phyloP scores from a whole-genome alignment of 129 eudicot species.

The Helianthus tuberosus region DNA sequence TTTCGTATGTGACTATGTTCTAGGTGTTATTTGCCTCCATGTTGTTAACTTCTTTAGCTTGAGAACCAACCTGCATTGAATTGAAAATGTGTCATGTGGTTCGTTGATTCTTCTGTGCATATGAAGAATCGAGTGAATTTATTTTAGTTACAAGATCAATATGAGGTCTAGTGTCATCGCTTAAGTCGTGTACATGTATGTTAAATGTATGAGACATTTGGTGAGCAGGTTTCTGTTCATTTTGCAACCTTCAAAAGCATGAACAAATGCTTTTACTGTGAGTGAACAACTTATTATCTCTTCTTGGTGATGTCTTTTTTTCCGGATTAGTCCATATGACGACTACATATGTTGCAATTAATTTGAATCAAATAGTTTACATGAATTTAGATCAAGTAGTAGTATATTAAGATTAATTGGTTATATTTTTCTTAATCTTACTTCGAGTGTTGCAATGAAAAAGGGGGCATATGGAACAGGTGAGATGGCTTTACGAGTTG shows the following conservation, averaged over 20 bases:
- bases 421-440: not conserved
- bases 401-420: not conserved
- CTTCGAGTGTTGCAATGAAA: slow-evolving; percentile 10
- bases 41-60: no score
- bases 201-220: slow-evolving; percentile 14
- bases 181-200: not conserved
- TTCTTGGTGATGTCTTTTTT: not conserved
- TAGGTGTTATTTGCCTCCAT: slow-evolving; percentile 7
- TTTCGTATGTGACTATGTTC: not conserved
- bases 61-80: not conserved
- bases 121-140: not conserved
- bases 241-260: not conserved
- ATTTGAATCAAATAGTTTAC: slow-evolving; percentile 8
- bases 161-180: not conserved
- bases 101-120: not conserved
- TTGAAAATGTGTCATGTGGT: not conserved
- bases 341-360: slow-evolving; percentile 1
- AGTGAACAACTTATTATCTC: not conserved
- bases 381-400: not conserved
- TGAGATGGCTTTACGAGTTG: slow-evolving; percentile 92
- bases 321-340: not conserved
- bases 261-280: not conserved
- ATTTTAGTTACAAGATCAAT: not conserved
- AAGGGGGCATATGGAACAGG: slow-evolving; percentile 61
- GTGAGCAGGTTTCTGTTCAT: not conserved